Base-by-base conservation (phyloP, 2,329 filamentous ascomycete genomes). In the Penicillium concentricum region DNA sequence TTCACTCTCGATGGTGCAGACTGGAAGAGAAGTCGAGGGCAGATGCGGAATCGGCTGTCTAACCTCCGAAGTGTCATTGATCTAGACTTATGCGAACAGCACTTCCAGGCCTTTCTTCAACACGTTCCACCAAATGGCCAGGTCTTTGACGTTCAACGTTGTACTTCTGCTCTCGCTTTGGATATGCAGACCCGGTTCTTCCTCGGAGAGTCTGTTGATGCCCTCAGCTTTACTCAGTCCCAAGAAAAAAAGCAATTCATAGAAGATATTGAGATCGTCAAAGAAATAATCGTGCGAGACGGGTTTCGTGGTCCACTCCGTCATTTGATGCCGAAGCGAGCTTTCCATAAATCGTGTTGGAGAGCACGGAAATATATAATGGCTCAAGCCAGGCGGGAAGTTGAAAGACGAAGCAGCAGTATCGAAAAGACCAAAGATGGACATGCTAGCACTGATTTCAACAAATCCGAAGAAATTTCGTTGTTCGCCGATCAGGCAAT, bases 1-100 rank as follows among this genome's bases (percentile, higher is more conserved):
- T 59, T 59, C n/a, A 56, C 57, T 15, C 44, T 57, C 4, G 58
- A 61, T 16, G 56, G 56, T 8, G 15, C 52, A 18, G 52, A 38
- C 24, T 59, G 59, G 59, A 56, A 54, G 32, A 43, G n/a, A 37
- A 37, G 34, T 35, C 46, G 46, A 20, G 16, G 12, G 5, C 18
- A 26, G 9, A 13, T 48, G 16, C 46, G 22, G 32, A 38, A 7
- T 38, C 34, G 34, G 22, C 10, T 48, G 8, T 28, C 46, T 28
- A 48, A 48, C 20, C 46, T 48, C 34, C 34, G 46, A n/a, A 38
- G 38, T 24, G 7, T 9, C 34, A 38, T 48, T 28, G 34, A 48
- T 10, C 22, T 48, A 8, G 34, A 24, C 3, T 6, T 37, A n/a
- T 48, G 46, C 8, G 46, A 48, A 15, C 22, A 28, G 6, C 46